phyloP scores from a whole-genome alignment of 257 asterid species.

The Solanum pimpinellifolium region DNA sequence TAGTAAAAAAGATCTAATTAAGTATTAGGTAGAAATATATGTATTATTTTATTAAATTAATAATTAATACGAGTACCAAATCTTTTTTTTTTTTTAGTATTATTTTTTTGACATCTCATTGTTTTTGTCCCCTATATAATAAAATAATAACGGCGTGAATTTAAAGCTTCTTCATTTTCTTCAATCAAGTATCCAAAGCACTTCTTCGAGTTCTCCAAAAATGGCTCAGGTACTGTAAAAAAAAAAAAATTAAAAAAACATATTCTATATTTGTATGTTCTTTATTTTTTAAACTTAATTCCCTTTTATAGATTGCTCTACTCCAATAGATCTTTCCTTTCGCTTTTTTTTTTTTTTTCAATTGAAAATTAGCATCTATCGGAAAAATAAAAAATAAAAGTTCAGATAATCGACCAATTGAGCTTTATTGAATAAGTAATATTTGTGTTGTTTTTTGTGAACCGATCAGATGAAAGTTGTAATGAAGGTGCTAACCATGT shows the following conservation, averaged over 20 bases:
- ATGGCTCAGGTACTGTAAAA: slow-evolving; percentile 24
- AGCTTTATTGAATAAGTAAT: neutral
- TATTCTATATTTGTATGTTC: neutral
- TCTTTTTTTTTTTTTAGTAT: no score
- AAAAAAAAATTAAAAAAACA: neutral
- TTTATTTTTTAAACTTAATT: neutral
- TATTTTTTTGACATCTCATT: neutral
- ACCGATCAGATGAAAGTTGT: slow-evolving; percentile 44
- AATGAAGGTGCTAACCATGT: slow-evolving; percentile 54
- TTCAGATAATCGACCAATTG: neutral
- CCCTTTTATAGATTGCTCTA: neutral
- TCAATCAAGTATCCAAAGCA: neutral
- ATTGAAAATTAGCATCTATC: neutral
- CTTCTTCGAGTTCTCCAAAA: neutral
- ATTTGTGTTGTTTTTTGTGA: neutral
- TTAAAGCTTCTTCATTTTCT: neutral
- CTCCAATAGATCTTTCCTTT: neutral
- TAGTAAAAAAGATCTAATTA: neutral
- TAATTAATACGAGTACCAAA: neutral
- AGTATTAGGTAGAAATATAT: neutral
- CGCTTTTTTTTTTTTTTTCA: no score
- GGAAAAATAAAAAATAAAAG: no score
- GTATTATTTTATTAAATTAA: neutral
- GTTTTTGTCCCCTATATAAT: neutral
- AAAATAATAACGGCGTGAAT: neutral